Percentiles rank a stretch among this genome's conserved stretches.
Evolutionary conservation across 208 protist genomes (phyloP).

Genomic region (Acanthamoeba castellanii): DNA sequence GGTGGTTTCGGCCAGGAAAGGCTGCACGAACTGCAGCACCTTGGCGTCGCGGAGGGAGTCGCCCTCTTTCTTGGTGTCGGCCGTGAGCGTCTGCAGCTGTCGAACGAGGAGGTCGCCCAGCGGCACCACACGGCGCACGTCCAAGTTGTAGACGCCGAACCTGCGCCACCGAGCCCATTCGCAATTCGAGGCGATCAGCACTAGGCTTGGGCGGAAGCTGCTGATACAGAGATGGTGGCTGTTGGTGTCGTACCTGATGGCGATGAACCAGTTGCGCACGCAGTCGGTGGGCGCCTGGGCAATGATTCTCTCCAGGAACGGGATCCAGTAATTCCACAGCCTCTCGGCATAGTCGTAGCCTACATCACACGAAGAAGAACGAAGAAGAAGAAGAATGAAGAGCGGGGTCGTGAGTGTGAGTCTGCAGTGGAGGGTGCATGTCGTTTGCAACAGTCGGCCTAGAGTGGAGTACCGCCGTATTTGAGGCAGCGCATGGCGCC

Average conservation of each 20-base stretch:
- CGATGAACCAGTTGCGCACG: slow-evolving; percentile 15
- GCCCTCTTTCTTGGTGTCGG: neutral
- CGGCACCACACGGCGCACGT: neutral
- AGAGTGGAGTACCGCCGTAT: neutral
- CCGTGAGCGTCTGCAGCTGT: neutral
- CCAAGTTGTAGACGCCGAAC: slow-evolving; percentile 55
- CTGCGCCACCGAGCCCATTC: neutral
- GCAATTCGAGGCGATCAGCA: neutral
- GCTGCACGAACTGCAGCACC: slow-evolving; percentile 55
- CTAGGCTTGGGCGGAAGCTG: neutral
- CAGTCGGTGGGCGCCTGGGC: neutral
- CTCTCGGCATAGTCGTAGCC: neutral
- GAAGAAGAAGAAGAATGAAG: too few relatives aligned
- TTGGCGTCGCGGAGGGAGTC: slow-evolving; percentile 18
- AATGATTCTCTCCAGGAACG: slow-evolving; percentile 22
- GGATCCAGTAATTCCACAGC: slow-evolving; percentile 8
- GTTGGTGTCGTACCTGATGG: neutral
- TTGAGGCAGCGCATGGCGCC: slow-evolving; percentile 40
- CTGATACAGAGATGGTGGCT: too few relatives aligned
- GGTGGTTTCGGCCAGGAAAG: slow-evolving; percentile 14
- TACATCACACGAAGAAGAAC: too few relatives aligned
- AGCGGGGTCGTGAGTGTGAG: too few relatives aligned
- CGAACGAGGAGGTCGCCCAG: neutral
- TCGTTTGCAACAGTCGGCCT: too few relatives aligned
- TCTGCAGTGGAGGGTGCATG: too few relatives aligned